Percentiles rank a stretch among this genome's conserved stretches.
Evolutionary conservation across 2,329 filamentous ascomycete species (phyloP).

Genomic region (Talaromyces rugulosus): DNA sequence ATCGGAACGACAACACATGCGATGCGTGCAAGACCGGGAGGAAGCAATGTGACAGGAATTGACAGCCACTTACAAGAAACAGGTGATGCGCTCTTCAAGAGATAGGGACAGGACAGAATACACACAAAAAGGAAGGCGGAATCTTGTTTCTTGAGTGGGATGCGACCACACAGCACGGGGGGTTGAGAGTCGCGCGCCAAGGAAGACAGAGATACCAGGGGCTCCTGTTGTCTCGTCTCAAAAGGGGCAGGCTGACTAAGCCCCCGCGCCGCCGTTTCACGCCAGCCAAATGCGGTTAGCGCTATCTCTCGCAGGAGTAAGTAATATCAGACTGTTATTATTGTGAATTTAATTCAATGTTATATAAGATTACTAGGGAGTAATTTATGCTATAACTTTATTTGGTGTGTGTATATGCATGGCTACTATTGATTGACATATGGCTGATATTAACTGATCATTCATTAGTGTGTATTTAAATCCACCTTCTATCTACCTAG

Average conservation of each 20-base stretch:
- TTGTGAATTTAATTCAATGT: too few species aligned
- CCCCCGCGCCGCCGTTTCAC: conserved; percentile 10
- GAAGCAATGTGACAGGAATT: not conserved
- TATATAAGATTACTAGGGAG: too few species aligned
- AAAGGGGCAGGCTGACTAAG: conserved; percentile 36
- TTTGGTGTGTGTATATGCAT: too few species aligned
- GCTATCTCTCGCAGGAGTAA: too few species aligned
- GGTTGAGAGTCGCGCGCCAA: not conserved
- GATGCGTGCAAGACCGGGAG: not conserved
- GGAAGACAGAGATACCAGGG: not conserved
- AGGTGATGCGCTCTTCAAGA: too few species aligned
- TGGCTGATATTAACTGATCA: too few species aligned
- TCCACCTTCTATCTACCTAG: too few species aligned
- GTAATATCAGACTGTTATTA: not conserved
- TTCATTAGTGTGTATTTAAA: too few species aligned
- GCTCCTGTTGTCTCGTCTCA: conserved; percentile 10
- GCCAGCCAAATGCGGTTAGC: not conserved
- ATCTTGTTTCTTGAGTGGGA: not conserved
- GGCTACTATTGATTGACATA: too few species aligned
- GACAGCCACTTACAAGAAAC: not conserved
- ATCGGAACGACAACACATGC: not conserved
- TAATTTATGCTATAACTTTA: too few species aligned
- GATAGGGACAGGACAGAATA: not conserved
- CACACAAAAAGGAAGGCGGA: not conserved
- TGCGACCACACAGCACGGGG: not conserved